phyloP scores from a whole-genome alignment of 148 eudicot genomes.

The Amaranthus cruentus region DNA sequence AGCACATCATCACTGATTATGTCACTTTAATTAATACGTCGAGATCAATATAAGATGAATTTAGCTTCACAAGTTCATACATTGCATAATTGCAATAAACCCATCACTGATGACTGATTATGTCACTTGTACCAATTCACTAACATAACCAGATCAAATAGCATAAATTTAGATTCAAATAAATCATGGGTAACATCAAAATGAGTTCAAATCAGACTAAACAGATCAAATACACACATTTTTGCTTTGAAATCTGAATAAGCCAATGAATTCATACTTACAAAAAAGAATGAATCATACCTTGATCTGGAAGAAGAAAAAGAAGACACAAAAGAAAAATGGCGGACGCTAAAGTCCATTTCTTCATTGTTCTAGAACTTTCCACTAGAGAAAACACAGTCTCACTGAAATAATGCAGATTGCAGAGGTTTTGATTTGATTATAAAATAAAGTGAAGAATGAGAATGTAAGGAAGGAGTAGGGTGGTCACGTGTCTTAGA shows the following conservation, averaged over 20 bases:
- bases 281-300: constrained; percentile 26
- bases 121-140: background rate
- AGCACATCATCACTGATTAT: no score
- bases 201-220: constrained; percentile 9
- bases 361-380: constrained; percentile 56
- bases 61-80: background rate
- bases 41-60: no score
- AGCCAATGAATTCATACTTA: background rate
- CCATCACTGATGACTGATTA: background rate
- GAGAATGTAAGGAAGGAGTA: background rate
- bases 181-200: background rate
- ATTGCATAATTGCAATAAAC: background rate
- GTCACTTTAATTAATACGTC: no score
- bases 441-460: constrained; percentile 7
- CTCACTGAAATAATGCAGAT: background rate
- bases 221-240: background rate
- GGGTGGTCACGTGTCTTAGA: constrained; percentile 24
- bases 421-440: constrained; percentile 9
- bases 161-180: background rate
- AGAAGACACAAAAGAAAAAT: constrained; percentile 71
- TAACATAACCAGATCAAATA: constrained; percentile 4
- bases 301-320: constrained; percentile 86
- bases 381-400: constrained; percentile 7
- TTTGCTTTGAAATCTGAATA: background rate
- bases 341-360: constrained; percentile 79